Base-by-base conservation (phyloP, 768 basidiomycete genomes). In the Lactarius vividus region DNA sequence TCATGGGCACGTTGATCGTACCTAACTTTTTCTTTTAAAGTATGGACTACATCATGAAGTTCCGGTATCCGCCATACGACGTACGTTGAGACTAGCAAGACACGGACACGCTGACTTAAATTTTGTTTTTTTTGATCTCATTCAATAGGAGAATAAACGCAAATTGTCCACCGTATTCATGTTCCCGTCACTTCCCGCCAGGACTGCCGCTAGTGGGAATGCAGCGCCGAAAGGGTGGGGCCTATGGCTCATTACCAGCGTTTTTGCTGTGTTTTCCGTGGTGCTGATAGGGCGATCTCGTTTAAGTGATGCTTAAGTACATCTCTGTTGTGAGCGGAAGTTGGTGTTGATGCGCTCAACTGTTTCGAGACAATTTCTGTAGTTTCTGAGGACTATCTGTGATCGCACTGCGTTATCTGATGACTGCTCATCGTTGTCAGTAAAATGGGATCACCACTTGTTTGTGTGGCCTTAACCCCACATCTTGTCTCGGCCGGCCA, bases 31-130 rank as follows among this genome's bases (percentile, higher is more conserved):
- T 16, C 37, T n/a, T 57, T 11, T 39, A 13, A 59, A 78, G 76
- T 71, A 66, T 77, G 58, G 79, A 81, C 65, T 33, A 73, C 49
- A 26, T 76, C 23, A 60, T 79, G 61, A 65, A 70, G 28, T 61
- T 68, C 59, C 74, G 80, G 37, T 80, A 74, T 69, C 80, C 80
- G 4, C 80, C 80, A 0, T 80, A 75, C 70, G 74, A 73, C 37
- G 77, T 76, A 64, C 65, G 75, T 66, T 37, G n/a, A 9, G 23
- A 31, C 16, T 7, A 37, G n/a, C 10, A 10, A 13, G n/a, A 20
- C 44, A 31, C 26, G n/a, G 46, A 26, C 26, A 6, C 6, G 29
- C 28, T 26, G 28, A 31, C 37, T 61, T 57, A 57, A n/a, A n/a
- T n/a, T n/a, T n/a, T n/a, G 18, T 66, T 11, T 57, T 52, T 65